Evolutionary conservation across 441 rosid genomes (phyloP).

Genomic region (Dalechampia spathulata): DNA sequence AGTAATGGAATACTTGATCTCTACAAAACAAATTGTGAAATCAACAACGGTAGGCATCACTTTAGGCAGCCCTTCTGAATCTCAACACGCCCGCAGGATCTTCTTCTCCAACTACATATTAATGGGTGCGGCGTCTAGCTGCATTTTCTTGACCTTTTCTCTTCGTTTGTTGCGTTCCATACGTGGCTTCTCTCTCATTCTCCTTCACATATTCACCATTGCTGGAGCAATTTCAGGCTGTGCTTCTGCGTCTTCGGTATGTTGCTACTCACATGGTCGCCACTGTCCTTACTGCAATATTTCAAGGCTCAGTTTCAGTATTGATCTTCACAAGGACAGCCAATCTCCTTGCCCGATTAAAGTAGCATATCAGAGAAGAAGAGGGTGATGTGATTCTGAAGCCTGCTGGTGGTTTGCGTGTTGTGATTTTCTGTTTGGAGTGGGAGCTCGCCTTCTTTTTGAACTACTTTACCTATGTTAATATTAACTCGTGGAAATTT

Average conservation of each 20-base stretch:
- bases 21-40: too few species aligned
- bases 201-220: slow-evolving; percentile 66
- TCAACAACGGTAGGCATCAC: too few species aligned
- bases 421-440: slow-evolving; percentile 65
- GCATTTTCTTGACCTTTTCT: slow-evolving; percentile 83
- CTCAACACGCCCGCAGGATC: slow-evolving; percentile 50
- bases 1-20: too few species aligned
- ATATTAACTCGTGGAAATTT: slow-evolving; percentile 23
- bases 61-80: slow-evolving; percentile 19
- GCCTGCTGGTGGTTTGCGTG: slow-evolving; percentile 68
- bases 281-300: slow-evolving; percentile 69
- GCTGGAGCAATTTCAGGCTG: slow-evolving; percentile 69
- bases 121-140: slow-evolving; percentile 80
- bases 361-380: slow-evolving; percentile 65
- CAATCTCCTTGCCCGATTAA: slow-evolving; percentile 45
- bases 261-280: slow-evolving; percentile 79
- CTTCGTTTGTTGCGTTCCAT: slow-evolving; percentile 79
- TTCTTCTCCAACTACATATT: slow-evolving; percentile 86
- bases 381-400: slow-evolving; percentile 64
- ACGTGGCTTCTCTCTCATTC: slow-evolving; percentile 65
- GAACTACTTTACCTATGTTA: slow-evolving; percentile 56
- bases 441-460: slow-evolving; percentile 87
- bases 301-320: slow-evolving; percentile 79
- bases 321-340: slow-evolving; percentile 57
- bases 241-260: slow-evolving; percentile 62